phyloP scores from a whole-genome alignment of 2,329 filamentous ascomycete genomes.

The Tolypocladium endophyticum region DNA sequence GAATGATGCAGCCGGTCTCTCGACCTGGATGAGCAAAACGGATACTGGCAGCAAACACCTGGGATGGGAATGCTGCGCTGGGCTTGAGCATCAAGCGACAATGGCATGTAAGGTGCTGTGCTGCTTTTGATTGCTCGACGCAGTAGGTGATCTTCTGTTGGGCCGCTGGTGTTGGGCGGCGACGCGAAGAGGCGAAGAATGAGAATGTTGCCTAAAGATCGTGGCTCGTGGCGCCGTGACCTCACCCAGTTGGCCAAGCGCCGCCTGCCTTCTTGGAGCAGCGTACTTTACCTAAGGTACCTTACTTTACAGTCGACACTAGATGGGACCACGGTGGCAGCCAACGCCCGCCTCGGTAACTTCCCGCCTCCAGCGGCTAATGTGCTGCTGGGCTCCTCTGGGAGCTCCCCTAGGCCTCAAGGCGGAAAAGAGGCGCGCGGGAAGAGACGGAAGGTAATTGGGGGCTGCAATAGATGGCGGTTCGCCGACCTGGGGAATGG shows the following conservation, averaged over 20 bases:
- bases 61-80: not conserved
- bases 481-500: not conserved
- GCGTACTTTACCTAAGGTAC: not conserved
- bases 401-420: not conserved
- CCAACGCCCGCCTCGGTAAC: not conserved
- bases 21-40: not conserved
- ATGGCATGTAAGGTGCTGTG: not conserved
- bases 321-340: not conserved
- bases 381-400: too few species aligned
- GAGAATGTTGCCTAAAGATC: not conserved
- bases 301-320: too few species aligned
- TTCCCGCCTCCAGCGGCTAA: not conserved
- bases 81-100: not conserved
- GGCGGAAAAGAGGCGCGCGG: not conserved
- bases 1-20: not conserved
- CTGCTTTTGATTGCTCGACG: too few species aligned
- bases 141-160: not conserved
- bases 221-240: not conserved
- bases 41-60: not conserved
- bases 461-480: not conserved
- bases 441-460: slow-evolving; percentile 1
- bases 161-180: not conserved
- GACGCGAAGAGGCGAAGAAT: not conserved
- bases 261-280: not conserved
- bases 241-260: not conserved